These are phyloP conservation scores for Gastrolobium bilobum DNA, from an alignment of 306 rosid species.

Conservation along the genomic window DNA sequence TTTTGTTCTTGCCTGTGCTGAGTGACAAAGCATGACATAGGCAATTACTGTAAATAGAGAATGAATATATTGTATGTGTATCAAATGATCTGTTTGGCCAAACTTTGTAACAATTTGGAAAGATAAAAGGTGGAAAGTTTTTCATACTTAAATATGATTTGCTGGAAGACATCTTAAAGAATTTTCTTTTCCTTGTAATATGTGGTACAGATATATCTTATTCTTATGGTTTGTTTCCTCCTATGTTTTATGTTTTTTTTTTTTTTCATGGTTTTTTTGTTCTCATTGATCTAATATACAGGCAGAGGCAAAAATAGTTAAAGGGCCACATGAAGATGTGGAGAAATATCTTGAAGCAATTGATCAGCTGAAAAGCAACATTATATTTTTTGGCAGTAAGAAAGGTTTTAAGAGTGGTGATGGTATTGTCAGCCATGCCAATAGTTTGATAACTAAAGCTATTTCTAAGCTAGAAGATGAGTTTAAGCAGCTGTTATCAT, in stretches of 20 bases:
- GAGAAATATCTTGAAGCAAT: constrained; percentile 83
- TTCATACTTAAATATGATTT: neutral
- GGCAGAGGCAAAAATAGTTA: constrained; percentile 79
- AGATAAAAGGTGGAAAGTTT: neutral
- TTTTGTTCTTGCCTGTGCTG: too few relatives aligned
- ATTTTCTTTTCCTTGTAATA: neutral
- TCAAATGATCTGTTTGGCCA: neutral
- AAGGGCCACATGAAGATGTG: constrained; percentile 87
- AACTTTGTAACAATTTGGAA: neutral
- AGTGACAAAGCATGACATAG: too few relatives aligned
- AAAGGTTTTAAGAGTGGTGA: constrained; percentile 75
- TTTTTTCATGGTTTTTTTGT: neutral
- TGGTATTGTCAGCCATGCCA: constrained; percentile 67
- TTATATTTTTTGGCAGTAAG: constrained; percentile 67
- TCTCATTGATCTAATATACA: constrained; percentile 46
- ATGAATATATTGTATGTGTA: neutral
- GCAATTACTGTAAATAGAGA: neutral
- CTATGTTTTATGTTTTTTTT: neutral
- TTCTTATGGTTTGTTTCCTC: constrained; percentile 20
- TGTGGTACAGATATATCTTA: neutral
- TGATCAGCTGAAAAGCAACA: constrained; percentile 71
- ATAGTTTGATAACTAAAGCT: constrained; percentile 73
- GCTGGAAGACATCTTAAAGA: neutral
- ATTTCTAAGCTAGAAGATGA: constrained; percentile 88
- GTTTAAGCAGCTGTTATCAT: constrained; percentile 66